These are phyloP conservation scores for Trypanosoma cruzi DNA, from an alignment of 208 protist genomes.

Conservation along the genomic window DNA sequence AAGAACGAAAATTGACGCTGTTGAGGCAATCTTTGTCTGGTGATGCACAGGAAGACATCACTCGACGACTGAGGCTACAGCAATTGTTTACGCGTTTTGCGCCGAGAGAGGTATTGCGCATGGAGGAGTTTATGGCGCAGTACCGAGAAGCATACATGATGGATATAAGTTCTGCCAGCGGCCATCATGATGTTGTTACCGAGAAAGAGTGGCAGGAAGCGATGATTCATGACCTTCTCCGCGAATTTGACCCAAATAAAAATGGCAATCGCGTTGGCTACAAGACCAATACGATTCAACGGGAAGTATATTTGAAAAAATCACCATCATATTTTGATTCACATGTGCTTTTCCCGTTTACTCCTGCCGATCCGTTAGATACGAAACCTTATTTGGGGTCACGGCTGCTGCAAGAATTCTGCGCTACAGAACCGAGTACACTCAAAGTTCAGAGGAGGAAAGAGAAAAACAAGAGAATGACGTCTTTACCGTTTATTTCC, in stretches of 20 bases:
- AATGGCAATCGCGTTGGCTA: neutral
- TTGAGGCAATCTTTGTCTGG: neutral
- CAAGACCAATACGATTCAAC: neutral
- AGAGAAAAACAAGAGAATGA: neutral
- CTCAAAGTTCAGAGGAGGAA: neutral
- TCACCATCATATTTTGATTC: neutral
- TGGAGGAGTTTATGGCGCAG: constrained; percentile 15
- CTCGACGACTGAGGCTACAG: constrained; percentile 3
- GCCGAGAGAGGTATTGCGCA: constrained; percentile 7
- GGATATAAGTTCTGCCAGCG: neutral
- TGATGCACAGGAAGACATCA: neutral
- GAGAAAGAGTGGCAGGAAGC: constrained; percentile 17
- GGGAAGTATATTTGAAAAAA: too few relatives aligned
- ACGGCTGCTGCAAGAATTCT: neutral
- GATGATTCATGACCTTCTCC: constrained; percentile 14
- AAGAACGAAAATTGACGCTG: neutral
- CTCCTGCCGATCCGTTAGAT: neutral
- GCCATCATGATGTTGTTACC: neutral
- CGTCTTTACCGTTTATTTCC: neutral
- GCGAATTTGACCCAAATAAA: neutral
- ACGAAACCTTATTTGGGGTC: neutral
- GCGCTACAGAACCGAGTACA: neutral
- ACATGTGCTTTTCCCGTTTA: constrained; percentile 3
- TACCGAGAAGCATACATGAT: constrained; percentile 12
- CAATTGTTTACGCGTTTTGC: constrained; percentile 13